phyloP scores from a whole-genome alignment of 2,329 filamentous ascomycete genomes.

The Colletotrichum liaoningense region DNA sequence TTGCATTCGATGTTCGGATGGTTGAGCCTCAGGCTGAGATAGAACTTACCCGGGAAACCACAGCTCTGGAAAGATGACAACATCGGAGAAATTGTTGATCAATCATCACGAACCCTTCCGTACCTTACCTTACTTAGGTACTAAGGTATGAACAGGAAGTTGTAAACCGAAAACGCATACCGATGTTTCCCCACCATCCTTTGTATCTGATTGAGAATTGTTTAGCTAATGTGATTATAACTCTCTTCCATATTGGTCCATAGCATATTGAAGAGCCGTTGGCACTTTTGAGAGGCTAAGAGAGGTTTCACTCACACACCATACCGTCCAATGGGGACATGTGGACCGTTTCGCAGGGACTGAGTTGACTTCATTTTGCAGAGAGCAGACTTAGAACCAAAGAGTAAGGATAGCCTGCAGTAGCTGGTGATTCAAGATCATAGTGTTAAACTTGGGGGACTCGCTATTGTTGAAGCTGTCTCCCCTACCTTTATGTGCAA shows the following conservation, averaged over 20 bases:
- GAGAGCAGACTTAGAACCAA: too few relatives aligned
- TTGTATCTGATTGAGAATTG: not conserved
- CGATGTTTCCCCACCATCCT: not conserved
- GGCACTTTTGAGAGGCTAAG: too few relatives aligned
- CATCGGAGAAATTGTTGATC: not conserved
- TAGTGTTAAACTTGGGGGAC: too few relatives aligned
- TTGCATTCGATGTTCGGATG: too few relatives aligned
- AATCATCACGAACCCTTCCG: not conserved
- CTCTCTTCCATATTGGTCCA: too few relatives aligned
- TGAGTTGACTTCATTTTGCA: not conserved
- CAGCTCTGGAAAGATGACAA: slow-evolving; percentile 13
- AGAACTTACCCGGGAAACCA: slow-evolving; percentile 12
- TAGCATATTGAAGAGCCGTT: too few relatives aligned
- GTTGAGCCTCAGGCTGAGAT: too few relatives aligned
- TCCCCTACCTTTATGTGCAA: too few relatives aligned
- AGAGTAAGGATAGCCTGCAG: too few relatives aligned
- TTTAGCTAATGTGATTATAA: not conserved
- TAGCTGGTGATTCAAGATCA: too few relatives aligned
- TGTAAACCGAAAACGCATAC: not conserved
- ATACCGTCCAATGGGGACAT: not conserved
- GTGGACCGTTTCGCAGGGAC: not conserved
- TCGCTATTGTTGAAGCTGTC: too few relatives aligned
- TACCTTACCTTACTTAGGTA: too few relatives aligned
- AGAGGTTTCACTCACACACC: not conserved
- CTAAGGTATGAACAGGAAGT: not conserved